Conservation (phyloP, 306 rosid genomes). For the Dalbergia oliveri region DNA sequence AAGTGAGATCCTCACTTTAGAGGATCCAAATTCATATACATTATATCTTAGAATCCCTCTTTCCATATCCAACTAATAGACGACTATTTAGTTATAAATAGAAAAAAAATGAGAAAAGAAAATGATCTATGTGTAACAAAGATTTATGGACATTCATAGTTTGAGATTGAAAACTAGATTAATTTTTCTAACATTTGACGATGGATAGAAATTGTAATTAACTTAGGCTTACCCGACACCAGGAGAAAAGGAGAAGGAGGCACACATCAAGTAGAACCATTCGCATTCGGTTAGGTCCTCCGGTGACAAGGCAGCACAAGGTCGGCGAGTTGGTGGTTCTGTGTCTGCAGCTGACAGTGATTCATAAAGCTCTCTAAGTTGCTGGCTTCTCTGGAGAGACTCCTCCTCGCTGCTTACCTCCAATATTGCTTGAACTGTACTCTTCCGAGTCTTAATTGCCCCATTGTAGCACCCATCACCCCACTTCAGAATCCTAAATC, state of each 20-base stretch:
- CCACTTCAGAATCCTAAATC: constrained; percentile 64
- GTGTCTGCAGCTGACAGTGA: constrained; percentile 63
- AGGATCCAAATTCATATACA: too few species aligned
- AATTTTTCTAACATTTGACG: too few species aligned
- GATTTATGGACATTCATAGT: too few species aligned
- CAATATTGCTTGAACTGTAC: constrained; percentile 59
- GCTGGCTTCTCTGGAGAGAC: constrained; percentile 73
- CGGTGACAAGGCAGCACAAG: constrained; percentile 76
- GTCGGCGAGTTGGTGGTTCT: constrained; percentile 62
- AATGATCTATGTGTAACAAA: too few species aligned
- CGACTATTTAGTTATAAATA: too few species aligned
- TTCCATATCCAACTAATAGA: too few species aligned
- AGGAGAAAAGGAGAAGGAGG: constrained; percentile 72
- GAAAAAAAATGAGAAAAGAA: too few species aligned
- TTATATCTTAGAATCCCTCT: too few species aligned
- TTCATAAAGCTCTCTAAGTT: constrained; percentile 76
- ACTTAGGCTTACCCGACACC: constrained; percentile 65
- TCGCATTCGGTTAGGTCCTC: constrained; percentile 83
- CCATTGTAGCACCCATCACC: constrained; percentile 83
- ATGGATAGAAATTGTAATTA: too few species aligned
- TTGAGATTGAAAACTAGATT: too few species aligned
- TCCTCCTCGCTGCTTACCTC: constrained; percentile 64
- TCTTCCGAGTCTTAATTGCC: constrained; percentile 74
- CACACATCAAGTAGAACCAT: constrained; percentile 86
- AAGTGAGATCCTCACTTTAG: too few species aligned